Evolutionary conservation across 345 rosid species (phyloP).

Genomic region (Dimocarpus longan): DNA sequence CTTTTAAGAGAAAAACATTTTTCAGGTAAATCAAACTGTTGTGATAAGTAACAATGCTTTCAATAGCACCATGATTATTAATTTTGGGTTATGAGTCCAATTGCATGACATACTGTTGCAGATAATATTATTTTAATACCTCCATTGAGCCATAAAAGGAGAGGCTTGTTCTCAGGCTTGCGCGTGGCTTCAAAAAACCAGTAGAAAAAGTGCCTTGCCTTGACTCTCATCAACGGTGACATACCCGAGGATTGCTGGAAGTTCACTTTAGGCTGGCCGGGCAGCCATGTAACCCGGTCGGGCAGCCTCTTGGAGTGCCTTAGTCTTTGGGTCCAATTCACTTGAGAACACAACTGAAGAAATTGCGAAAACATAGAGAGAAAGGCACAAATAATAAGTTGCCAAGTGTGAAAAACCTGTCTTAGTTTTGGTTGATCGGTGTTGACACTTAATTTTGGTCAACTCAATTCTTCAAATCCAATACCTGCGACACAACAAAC

Average conservation of each 20-base stretch:
- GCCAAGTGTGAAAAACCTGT: neutral
- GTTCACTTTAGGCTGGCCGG: slow-evolving; percentile 21
- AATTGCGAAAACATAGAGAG: neutral
- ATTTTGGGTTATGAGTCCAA: no score
- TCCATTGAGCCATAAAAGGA: slow-evolving; percentile 27
- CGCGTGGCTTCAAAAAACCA: slow-evolving; percentile 23
- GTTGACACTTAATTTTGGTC: no score
- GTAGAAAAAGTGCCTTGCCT: slow-evolving; percentile 19
- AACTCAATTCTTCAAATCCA: no score
- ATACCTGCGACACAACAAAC: no score
- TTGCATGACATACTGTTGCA: no score
- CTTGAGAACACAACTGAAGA: neutral
- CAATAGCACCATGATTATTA: no score
- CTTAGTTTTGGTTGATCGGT: neutral
- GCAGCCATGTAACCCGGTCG: slow-evolving; percentile 21
- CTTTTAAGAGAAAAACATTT: no score
- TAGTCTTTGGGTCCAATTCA: neutral
- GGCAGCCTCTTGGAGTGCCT: slow-evolving; percentile 19
- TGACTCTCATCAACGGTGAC: slow-evolving; percentile 19
- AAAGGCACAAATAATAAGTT: slow-evolving; percentile 1
- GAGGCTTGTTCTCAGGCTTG: slow-evolving; percentile 13
- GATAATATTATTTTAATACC: neutral
- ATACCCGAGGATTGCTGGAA: slow-evolving; percentile 30
- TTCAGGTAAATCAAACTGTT: no score
- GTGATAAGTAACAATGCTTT: no score